Evolutionary conservation across 257 asterid species (phyloP).

Genomic region (Knoxia roxburghii): DNA sequence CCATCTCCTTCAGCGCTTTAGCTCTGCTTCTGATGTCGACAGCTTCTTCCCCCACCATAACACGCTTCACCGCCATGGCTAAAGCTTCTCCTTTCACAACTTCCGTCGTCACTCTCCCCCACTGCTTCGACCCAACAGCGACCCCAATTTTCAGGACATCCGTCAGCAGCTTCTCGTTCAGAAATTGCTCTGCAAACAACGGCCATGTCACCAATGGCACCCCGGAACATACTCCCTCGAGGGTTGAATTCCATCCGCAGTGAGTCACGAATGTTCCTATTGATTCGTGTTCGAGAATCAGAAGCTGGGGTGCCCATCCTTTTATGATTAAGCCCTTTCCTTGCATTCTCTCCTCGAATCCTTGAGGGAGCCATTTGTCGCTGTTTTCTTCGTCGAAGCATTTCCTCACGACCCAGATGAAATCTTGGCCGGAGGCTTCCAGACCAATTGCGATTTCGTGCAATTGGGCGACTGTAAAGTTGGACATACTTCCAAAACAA

Average conservation of each 20-base stretch:
- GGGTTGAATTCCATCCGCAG: slow-evolving; percentile 53
- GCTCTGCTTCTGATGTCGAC: slow-evolving; percentile 30
- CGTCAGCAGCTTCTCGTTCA: slow-evolving; percentile 38
- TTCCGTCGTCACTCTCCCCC: slow-evolving; percentile 15
- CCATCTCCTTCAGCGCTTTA: slow-evolving; percentile 24
- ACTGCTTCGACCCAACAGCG: slow-evolving; percentile 31
- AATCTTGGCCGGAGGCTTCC: slow-evolving; percentile 47
- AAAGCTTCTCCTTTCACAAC: slow-evolving; percentile 30
- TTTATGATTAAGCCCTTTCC: slow-evolving; percentile 51
- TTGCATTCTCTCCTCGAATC: slow-evolving; percentile 45
- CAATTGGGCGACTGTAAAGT: slow-evolving; percentile 39
- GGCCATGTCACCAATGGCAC: slow-evolving; percentile 60
- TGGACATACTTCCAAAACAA: slow-evolving; percentile 55
- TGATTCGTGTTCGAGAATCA: slow-evolving; percentile 37
- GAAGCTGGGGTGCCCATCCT: slow-evolving; percentile 71
- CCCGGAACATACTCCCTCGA: slow-evolving; percentile 42
- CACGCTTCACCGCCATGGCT: slow-evolving; percentile 20
- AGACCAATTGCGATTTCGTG: slow-evolving; percentile 60
- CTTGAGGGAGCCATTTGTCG: slow-evolving; percentile 44
- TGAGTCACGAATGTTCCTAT: slow-evolving; percentile 45
- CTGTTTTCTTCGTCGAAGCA: slow-evolving; percentile 19
- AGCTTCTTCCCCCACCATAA: slow-evolving; percentile 35
- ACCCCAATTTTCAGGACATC: slow-evolving; percentile 35
- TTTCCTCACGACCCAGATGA: slow-evolving; percentile 61
- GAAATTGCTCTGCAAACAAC: slow-evolving; percentile 40